Conservation (phyloP, 441 rosid species). For the Raphanus hybrid region DNA sequence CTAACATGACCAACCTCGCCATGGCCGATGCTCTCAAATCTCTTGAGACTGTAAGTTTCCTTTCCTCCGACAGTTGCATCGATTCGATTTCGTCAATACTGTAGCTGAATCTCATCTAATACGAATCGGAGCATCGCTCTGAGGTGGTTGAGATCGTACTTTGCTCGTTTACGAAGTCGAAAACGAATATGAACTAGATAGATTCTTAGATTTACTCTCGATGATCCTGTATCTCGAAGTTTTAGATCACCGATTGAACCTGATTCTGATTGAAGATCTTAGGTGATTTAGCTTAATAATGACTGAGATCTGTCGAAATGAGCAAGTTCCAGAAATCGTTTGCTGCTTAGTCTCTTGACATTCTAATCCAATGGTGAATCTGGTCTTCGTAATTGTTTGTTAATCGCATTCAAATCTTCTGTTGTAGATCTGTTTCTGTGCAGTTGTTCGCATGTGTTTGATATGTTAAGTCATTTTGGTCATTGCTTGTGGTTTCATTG, state of each 20-base stretch:
- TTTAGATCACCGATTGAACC: not conserved
- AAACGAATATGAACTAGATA: not conserved
- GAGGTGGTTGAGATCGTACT: not conserved
- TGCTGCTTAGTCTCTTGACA: constrained; percentile 4
- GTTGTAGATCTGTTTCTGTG: not conserved
- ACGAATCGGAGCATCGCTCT: not conserved
- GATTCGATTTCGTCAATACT: not conserved
- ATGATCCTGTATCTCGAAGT: not conserved
- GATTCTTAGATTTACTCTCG: not conserved
- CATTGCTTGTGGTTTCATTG: not conserved
- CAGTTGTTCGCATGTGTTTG: constrained; percentile 8
- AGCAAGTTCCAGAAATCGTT: not conserved
- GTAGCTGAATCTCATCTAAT: not conserved
- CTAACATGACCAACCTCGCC: constrained; percentile 3
- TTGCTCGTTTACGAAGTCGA: not conserved
- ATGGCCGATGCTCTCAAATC: constrained; percentile 12
- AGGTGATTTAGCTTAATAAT: not conserved
- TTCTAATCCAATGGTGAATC: not conserved
- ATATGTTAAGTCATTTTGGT: not conserved
- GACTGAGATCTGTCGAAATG: constrained; percentile 5
- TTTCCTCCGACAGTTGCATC: not conserved
- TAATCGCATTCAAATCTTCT: not conserved
- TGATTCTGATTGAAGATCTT: not conserved
- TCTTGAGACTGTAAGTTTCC: not conserved
- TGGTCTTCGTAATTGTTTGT: not conserved